Evolutionary conservation across 176 grass and related monocot genomes (phyloP).

Genomic region (Zizania latifolia): DNA sequence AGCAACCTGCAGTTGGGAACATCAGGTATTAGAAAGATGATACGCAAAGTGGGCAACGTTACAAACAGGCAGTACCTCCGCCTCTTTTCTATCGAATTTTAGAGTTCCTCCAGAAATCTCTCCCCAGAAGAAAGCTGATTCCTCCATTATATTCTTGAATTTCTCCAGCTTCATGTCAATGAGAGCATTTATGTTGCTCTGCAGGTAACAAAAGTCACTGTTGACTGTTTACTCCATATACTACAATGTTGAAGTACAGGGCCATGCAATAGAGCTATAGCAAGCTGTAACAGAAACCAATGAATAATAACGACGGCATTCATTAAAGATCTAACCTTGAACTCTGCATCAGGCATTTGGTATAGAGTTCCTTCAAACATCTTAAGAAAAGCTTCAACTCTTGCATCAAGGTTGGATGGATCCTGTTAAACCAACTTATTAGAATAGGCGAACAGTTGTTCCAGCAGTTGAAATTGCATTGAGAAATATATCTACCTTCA

Average conservation of each 20-base stretch:
- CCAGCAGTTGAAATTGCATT: not conserved
- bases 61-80: conserved; percentile 39
- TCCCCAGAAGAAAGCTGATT: conserved; percentile 77
- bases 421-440: conserved; percentile 53
- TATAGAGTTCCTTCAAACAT: conserved; percentile 70
- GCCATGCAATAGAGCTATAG: not conserved
- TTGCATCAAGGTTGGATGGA: conserved; percentile 70
- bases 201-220: conserved; percentile 24
- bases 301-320: not conserved
- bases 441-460: conserved; percentile 15
- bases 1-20: conserved; percentile 53
- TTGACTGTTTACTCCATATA: not conserved
- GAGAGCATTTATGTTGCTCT: conserved; percentile 75
- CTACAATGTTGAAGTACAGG: conserved; percentile 8
- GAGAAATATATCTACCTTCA: conserved; percentile 48
- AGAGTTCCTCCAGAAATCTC: conserved; percentile 86
- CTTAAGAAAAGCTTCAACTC: conserved; percentile 69
- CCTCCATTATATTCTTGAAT: conserved; percentile 85
- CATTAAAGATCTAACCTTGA: conserved; percentile 71
- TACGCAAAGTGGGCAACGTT: not conserved
- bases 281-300: conserved; percentile 15
- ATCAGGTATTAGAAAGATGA: not conserved
- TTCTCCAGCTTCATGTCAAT: conserved; percentile 95
- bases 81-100: conserved; percentile 78
- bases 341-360: conserved; percentile 78